Evolutionary conservation across 2,329 filamentous ascomycete genomes (phyloP).

Genomic region (Fusarium coicis): DNA sequence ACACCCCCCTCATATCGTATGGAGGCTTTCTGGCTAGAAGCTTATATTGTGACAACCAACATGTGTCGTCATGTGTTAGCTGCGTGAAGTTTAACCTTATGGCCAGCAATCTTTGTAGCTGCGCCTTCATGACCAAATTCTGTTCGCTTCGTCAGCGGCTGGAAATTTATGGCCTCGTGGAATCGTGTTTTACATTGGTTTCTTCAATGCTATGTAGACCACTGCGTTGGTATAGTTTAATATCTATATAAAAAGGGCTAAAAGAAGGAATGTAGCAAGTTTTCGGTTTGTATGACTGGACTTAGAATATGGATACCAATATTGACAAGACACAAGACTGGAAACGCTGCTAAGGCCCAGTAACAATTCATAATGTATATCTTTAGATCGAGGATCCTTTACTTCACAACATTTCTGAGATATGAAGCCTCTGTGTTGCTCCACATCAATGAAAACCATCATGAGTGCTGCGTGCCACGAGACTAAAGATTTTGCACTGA

Average conservation of each 20-base stretch:
- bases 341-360: rapidly evolving
- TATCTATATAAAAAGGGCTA: too few relatives aligned
- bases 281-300: neutral
- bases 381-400: neutral
- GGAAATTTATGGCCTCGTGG: neutral
- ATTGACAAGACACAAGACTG: neutral
- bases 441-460: neutral
- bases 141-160: neutral
- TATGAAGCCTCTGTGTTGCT: neutral
- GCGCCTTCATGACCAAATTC: neutral
- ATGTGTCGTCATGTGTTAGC: neutral
- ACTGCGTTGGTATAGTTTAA: too few relatives aligned
- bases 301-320: neutral
- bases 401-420: rapidly evolving
- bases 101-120: neutral
- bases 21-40: neutral
- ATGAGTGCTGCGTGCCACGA: neutral
- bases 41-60: neutral
- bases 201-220: neutral
- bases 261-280: neutral
- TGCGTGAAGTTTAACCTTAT: neutral
- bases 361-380: rapidly evolving
- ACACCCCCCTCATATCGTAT: neutral
- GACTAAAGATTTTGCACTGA: neutral
- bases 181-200: rapidly evolving